Evolutionary conservation across 257 asterid species (phyloP), one percentile per base, ranked within the genome.

Genomic region (Forsythia suspensa): DNA sequence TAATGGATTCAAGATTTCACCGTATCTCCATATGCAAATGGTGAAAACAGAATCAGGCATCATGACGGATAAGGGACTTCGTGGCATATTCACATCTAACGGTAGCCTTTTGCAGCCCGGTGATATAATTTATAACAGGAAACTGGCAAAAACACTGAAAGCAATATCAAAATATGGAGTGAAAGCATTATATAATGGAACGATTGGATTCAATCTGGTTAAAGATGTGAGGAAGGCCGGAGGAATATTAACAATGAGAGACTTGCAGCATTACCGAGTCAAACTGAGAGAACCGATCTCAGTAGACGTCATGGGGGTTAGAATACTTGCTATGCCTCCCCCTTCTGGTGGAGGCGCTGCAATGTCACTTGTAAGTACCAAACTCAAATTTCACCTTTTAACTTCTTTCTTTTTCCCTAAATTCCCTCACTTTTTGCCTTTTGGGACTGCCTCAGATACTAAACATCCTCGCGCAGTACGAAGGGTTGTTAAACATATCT

Each of bases 281-380:
- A 84, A 82, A 78, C 12, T 82, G 44, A 90, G 92, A 77, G 71
- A 82, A 69, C 91, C 95, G 3, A 76, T 91, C 37, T 7, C 70
- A 9, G 24, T 79, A 12, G 69, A 77, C 3, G 78, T 82, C 2
- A 79, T 88, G 91, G 97, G 96, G 44, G 79, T 84, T 36, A 81
- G 85, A 73, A 44, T 93, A 46, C 74, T 87, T 2, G 77, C 87
- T 72, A 88, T 90, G 96, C 94, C 96, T 24, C 92, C 97, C 40
- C 97, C 97, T 79, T 93, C 97, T 4, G 71, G 92, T 5, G 97
- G 94, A 7, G 97, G 95, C 6, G 84, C 91, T 65, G 75, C 90
- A 6, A 73, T 88, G 82, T 77, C 88, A 16, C 91, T 92, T 24
- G 97, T 92, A 82, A 84, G 95, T 80, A 39, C 51, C 11, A 15